Conservation (phyloP, 116 monocot genomes). For the Trichopus zeylanicus region DNA sequence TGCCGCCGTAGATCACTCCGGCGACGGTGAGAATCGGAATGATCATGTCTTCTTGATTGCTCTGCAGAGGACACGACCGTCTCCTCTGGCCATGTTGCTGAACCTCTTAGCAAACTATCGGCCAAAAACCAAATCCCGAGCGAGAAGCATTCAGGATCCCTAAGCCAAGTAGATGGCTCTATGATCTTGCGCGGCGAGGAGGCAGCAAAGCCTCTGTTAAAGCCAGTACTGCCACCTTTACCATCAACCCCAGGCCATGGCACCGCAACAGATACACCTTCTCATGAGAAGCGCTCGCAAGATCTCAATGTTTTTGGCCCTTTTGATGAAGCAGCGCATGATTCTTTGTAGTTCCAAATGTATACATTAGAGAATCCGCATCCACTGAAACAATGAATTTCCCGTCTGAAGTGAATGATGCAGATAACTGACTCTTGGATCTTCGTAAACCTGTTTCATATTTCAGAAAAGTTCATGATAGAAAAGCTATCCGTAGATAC, state of each 20-base stretch:
- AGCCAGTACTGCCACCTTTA: not conserved
- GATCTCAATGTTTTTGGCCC: constrained; percentile 32
- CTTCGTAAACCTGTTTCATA: constrained; percentile 44
- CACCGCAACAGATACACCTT: constrained; percentile 42
- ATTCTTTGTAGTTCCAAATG: constrained; percentile 55
- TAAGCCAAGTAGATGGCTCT: constrained; percentile 22
- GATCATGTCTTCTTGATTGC: not conserved
- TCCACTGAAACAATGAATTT: constrained; percentile 62
- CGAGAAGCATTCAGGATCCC: constrained; percentile 41
- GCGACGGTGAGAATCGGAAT: not conserved
- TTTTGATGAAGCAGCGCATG: constrained; percentile 14
- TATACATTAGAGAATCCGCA: constrained; percentile 60
- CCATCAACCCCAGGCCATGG: constrained; percentile 49
- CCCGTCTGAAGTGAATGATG: constrained; percentile 80
- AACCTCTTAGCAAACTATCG: constrained; percentile 19
- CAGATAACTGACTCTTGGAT: constrained; percentile 41
- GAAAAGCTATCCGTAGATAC: not conserved
- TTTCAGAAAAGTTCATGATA: not conserved
- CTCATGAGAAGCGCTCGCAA: constrained; percentile 58
- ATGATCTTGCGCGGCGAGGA: constrained; percentile 11
- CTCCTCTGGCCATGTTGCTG: constrained; percentile 83
- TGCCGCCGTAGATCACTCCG: not conserved
- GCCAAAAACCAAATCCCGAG: constrained; percentile 43
- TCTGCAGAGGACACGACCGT: constrained; percentile 20
- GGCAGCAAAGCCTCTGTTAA: not conserved